Base-by-base conservation (phyloP, 2,329 filamentous ascomycete species). In the Venturia aucupariae region DNA sequence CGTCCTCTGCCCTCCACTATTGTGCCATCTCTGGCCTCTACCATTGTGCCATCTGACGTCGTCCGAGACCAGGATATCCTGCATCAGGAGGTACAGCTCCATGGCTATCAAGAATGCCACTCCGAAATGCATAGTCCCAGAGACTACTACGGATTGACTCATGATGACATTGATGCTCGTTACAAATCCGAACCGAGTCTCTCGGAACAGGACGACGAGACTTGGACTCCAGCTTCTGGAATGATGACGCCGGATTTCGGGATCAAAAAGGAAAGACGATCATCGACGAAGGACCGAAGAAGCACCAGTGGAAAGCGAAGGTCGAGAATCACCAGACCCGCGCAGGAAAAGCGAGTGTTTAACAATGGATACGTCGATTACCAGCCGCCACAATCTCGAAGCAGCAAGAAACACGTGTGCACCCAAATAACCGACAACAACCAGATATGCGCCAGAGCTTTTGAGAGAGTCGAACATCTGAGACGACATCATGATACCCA, bases 401-500 rank as follows among this genome's bases (percentile, higher is more conserved):
- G 62, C 41, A 59, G 61, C 35, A 66, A 67, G 64, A 67, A 68
- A 64, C 59, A 65, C 22, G 8, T 59, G 2, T 68, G 67, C 54
- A 42, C 59, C 8, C 54, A 65, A 22, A 57, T 42, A 4, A 46
- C 38, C 5, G 32, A 46, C 7, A 15, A 64, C 35, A 38, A 38
- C 32, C 22, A 30, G 2, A 1, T 41, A 11, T 69, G 68, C 57
- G 13, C 35, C 35, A 62, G 62, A 39, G 66, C 30, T 3, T 75
- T 75, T 61, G 64, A 66, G 44, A 68, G 73, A 7, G 67, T 68
- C 11, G 74, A 75, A 55, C 73, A 75, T 63, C 66, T 71, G 11
- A 72, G 70, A 62, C 67, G 73, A 5, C 72, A 75, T 63, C 61
- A 68, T 61, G 65, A 69, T 35, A 74, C 69, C 0, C 72, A 74